These are phyloP conservation scores for Geotrichum histeridarum DNA, from an alignment of 1,139 yeast species.

Conservation along the genomic window DNA sequence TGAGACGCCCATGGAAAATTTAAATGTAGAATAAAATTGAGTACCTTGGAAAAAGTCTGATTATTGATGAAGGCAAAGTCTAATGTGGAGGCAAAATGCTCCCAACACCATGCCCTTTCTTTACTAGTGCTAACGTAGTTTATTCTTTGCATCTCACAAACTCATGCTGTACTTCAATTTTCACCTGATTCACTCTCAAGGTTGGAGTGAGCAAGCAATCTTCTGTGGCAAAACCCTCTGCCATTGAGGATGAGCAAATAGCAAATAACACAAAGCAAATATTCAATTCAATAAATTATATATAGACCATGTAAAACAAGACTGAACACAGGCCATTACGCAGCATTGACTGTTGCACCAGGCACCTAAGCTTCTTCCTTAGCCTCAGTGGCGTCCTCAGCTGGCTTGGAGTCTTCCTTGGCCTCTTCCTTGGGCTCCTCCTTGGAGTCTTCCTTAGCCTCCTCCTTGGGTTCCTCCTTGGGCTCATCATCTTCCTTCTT, in stretches of 20 bases:
- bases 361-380: conserved; percentile 22
- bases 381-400: conserved; percentile 17
- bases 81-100: no score
- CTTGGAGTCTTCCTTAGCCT: conserved; percentile 17
- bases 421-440: conserved; percentile 13
- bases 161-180: no score
- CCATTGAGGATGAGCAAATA: no score
- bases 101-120: no score
- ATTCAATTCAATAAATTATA: background rate
- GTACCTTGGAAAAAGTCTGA: background rate
- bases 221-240: no score
- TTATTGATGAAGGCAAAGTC: background rate
- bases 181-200: no score
- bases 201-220: no score
- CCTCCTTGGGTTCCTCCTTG: conserved; percentile 20
- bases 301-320: background rate
- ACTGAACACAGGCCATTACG: background rate
- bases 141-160: no score
- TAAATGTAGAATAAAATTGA: background rate
- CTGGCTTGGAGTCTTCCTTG: conserved; percentile 7
- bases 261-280: no score
- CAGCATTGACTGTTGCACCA: background rate
- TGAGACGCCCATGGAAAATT: background rate
- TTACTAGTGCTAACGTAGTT: no score
- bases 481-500: conserved; percentile 18